These are phyloP conservation scores for Pholiota microspora DNA, from an alignment of 768 basidiomycete genomes.

Conservation along the genomic window DNA sequence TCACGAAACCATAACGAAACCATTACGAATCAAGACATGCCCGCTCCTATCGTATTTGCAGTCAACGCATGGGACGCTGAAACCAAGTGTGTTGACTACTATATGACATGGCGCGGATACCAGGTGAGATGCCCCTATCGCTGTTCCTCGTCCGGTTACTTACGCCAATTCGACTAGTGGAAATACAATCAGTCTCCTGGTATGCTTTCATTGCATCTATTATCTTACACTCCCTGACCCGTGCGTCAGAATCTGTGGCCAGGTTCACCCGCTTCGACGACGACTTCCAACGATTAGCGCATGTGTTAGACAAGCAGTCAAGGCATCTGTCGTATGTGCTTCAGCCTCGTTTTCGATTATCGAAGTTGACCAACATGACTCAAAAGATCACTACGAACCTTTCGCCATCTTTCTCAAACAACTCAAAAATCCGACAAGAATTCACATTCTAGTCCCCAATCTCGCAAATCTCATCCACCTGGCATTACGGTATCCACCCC, in stretches of 20 bases:
- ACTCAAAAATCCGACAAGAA: slow-evolving; percentile 13
- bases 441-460: slow-evolving; percentile 7
- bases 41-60: slow-evolving; percentile 43
- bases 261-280: slow-evolving; percentile 34
- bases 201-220: slow-evolving; percentile 3
- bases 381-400: slow-evolving; percentile 11
- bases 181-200: slow-evolving; percentile 22
- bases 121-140: slow-evolving; percentile 26
- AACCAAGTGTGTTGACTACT: slow-evolving; percentile 45
- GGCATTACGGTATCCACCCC: slow-evolving; percentile 17
- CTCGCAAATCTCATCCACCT: slow-evolving; percentile 15
- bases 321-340: slow-evolving; percentile 34
- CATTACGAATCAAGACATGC: slow-evolving; percentile 15
- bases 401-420: slow-evolving; percentile 11
- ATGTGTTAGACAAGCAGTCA: slow-evolving; percentile 41
- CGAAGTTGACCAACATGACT: neutral
- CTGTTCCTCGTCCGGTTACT: neutral
- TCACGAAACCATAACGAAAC: slow-evolving; percentile 19
- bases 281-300: slow-evolving; percentile 40
- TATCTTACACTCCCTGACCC: neutral
- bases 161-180: slow-evolving; percentile 11
- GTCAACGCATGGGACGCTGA: slow-evolving; percentile 37
- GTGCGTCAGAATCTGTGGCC: slow-evolving; percentile 26
- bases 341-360: neutral
- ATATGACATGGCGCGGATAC: slow-evolving; percentile 48